A percentile compares a stretch with the other conserved stretches of the same genome.
Evolutionary conservation across 129 eudicot species (phyloP).

Genomic region (Centella asiatica): DNA sequence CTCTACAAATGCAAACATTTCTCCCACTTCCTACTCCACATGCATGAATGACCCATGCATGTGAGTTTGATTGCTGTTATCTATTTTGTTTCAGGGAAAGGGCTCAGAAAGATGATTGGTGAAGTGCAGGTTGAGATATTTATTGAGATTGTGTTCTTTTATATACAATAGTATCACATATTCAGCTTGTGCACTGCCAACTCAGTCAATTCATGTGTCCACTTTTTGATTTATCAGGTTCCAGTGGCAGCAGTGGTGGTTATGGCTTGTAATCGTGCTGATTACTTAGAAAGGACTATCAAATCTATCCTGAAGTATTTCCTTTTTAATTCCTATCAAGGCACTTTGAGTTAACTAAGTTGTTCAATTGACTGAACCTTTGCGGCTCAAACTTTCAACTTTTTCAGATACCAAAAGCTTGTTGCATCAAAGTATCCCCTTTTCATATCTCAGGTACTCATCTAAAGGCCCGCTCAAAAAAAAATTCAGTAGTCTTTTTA

Average conservation of each 20-base stretch:
- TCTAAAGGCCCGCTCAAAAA: neutral
- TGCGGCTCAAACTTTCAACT: conserved; percentile 11
- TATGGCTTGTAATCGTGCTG: conserved; percentile 99
- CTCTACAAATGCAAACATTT: neutral
- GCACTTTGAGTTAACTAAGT: conserved; percentile 1
- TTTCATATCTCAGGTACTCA: conserved; percentile 79
- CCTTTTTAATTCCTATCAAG: neutral
- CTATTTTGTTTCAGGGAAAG: conserved; percentile 44
- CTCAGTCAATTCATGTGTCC: neutral
- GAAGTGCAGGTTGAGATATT: conserved; percentile 46
- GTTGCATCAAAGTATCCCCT: conserved; percentile 84
- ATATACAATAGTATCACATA: neutral
- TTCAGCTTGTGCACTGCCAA: neutral
- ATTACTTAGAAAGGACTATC: conserved; percentile 85
- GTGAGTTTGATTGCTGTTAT: conserved; percentile 3
- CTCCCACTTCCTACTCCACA: neutral
- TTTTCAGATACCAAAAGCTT: conserved; percentile 58
- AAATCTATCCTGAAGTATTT: conserved; percentile 81
- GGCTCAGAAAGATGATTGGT: conserved; percentile 38
- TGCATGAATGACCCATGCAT: neutral
- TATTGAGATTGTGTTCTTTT: conserved; percentile 2
- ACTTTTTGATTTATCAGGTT: conserved; percentile 31
- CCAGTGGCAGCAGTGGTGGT: conserved; percentile 96
- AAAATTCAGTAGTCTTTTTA: neutral
- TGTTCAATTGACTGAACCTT: conserved; percentile 13